A percentile compares a stretch with the other conserved stretches of the same genome.
phyloP scores from a whole-genome alignment of 345 rosid genomes.

The Citrus sinensis region DVS_A1.0 CM039169.1:22719501-22720000 shows the following conservation, averaged over 20 bases:
- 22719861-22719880: conserved; percentile 1
- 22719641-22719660: conserved; percentile 18
- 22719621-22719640: conserved; percentile 23
- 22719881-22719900: background rate
- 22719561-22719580: conserved; percentile 75
- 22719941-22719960: background rate
- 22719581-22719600: conserved; percentile 59
- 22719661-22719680: conserved; percentile 46
- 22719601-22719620: conserved; percentile 21
- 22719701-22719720: conserved; percentile 55
- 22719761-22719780: background rate
- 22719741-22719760: conserved; percentile 22
- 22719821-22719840: background rate
- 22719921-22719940: background rate
- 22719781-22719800: background rate
- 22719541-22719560: conserved; percentile 33
- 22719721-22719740: conserved; percentile 49
- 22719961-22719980: conserved; percentile 4
- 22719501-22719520: no score
- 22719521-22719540: background rate
- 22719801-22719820: background rate
- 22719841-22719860: conserved; percentile 1
- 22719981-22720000: background rate
- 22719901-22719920: background rate
- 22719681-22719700: conserved; percentile 40